These are phyloP conservation scores for Stephania yunnanensis DNA, from an alignment of 164 flowering plant species.

Conservation along the genomic window DNA sequence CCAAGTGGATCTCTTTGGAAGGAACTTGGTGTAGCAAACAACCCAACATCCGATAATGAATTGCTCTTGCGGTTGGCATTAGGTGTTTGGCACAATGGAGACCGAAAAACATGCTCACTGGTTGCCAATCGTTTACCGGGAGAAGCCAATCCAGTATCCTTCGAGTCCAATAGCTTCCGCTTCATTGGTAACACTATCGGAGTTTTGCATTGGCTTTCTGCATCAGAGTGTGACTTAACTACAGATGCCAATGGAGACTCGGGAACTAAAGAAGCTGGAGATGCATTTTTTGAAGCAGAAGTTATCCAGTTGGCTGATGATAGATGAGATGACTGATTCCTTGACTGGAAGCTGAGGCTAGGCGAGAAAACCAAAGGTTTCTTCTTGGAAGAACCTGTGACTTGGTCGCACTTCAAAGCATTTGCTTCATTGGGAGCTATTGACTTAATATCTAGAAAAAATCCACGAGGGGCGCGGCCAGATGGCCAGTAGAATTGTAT, in stretches of 20 bases:
- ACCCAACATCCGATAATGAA: slow-evolving; percentile 38
- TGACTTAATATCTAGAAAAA: slow-evolving; percentile 40
- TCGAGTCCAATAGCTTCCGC: slow-evolving; percentile 68
- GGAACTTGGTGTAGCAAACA: slow-evolving; percentile 41
- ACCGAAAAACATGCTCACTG: slow-evolving; percentile 47
- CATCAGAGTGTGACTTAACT: slow-evolving; percentile 28
- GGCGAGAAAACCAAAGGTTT: slow-evolving; percentile 52
- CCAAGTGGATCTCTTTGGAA: slow-evolving; percentile 33
- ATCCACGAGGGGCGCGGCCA: slow-evolving; percentile 60
- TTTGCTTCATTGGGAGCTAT: slow-evolving; percentile 23
- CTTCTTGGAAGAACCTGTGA: slow-evolving; percentile 40
- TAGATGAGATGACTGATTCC: slow-evolving; percentile 31
- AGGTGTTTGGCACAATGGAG: slow-evolving; percentile 53
- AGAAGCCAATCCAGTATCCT: slow-evolving; percentile 39
- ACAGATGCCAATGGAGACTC: slow-evolving; percentile 36
- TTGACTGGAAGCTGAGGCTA: slow-evolving; percentile 40
- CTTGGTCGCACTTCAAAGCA: slow-evolving; percentile 31
- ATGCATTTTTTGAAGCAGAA: slow-evolving; percentile 30
- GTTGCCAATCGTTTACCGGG: slow-evolving; percentile 54
- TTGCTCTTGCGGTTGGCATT: slow-evolving; percentile 35
- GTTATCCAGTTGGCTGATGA: slow-evolving; percentile 27
- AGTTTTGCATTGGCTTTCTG: slow-evolving; percentile 51
- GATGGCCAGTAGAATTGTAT: slow-evolving; percentile 79
- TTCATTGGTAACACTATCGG: slow-evolving; percentile 70
- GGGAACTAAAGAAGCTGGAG: slow-evolving; percentile 19